Evolutionary conservation across 805 yeast genomes (phyloP), one percentile per base, ranked within the genome.

Genomic region (Ogataea pini): DNA sequence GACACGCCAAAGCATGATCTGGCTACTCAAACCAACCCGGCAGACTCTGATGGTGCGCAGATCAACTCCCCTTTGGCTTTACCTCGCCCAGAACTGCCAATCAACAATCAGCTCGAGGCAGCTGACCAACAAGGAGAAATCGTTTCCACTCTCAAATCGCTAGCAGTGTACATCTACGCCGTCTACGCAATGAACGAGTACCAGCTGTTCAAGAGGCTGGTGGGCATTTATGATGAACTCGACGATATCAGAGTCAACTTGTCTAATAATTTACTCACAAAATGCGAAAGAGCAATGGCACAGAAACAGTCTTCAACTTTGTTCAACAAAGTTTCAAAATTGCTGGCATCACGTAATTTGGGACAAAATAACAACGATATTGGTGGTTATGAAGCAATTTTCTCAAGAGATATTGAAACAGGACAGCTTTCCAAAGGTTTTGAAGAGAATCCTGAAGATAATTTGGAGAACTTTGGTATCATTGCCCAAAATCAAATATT

Each of bases 131-230:
- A 75, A 7, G 79, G 76, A 36, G 92, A 86, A 62, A 73, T 85
- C 48, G 73, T 72, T 10, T 77, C 83, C 12, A 76, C 85, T 1
- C 65, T 85, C 52, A 73, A 77, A 17, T 75, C 82, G 39, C 67
- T 86, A 45, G 73, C 81, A 12, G 75, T 85, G 7, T 87, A 85
- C 56, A 77, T 85, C 42, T 86, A 78, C 65, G 80, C 88, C 0
- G 72, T 85, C 58, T 86, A 86, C 66, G 80, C 91, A 0, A 77
- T 80, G 55, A 86, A 87, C 36, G 88, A 86, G 60, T 83, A 82
- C 54, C 69, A 76, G n/a, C 72, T 84, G 37, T 84, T 78, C 67
- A 73, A 75, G 49, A 82, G 80, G 54, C 71, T 86, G 54, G 67
- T 75, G 2, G 65, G 62, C 12, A 70, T 84, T 33, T 85, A 80